Evolutionary conservation across 2,329 filamentous ascomycete species (phyloP), one percentile per base, ranked within the genome.

Genomic region (Triangularia verruculosa): DNA sequence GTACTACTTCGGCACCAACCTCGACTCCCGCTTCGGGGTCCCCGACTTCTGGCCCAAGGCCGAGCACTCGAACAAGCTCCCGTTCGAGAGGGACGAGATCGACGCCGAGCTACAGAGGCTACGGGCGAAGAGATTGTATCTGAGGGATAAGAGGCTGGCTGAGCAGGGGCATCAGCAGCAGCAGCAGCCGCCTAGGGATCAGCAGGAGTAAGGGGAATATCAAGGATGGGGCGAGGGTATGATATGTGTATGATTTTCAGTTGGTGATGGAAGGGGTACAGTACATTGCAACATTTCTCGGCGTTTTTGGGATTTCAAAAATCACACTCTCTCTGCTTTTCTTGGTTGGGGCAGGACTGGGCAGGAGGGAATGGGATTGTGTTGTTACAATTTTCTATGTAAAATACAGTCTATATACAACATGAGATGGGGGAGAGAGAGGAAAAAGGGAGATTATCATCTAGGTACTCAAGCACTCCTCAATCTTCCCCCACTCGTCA

Each of bases 1-100:
- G 95, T 98, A 96, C 84, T 99, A 99, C 82, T 99, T 98, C 78
- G 95, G 95, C 75, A 97, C 93, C 62, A 99, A 99, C 78, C 91
- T 99, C 74, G 95, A 99, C 78, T 85, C 89, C 70, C 89, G 92
- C 68, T 99, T 99, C 82, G 80, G 85, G 56, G 92, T 98, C 1
- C 88, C 90, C 22, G 91, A 90, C 63, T 99, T 99, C 83, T 99
- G 95, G 95, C 95, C 95, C 27, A 92, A 89, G 72, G 82, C 87
- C 4, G 88, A 90, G 67, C 83, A 93, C 74, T 89, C 89, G 65
- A 89, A 95, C 78, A 86, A 84, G 72, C 85, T 95, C 54, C 92
- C 92, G 1, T 86, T 86, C 64, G 91, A 95, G 70, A 82, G 83
- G 67, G 91, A 95, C 61, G 92, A 96, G 78, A 95, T 99, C 72